Conservation (phyloP, 1,284 basidiomycete species). For the Boletus holoroseus region DNA sequence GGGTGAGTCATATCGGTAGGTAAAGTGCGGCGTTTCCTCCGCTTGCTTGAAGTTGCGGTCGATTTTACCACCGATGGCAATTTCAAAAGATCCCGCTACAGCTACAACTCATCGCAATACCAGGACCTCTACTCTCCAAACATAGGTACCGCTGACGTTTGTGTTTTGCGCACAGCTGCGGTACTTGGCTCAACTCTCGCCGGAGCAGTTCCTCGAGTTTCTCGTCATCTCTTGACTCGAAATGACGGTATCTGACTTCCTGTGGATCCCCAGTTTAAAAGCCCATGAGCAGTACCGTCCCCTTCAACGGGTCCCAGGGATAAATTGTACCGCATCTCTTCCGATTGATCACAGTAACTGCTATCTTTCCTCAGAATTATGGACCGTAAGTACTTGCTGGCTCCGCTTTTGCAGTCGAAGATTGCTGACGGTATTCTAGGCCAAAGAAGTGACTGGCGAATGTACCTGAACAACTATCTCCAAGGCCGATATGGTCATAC, state of each 20-base stretch:
- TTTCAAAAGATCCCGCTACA: slow-evolving; percentile 19
- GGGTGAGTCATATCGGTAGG: slow-evolving; percentile 29
- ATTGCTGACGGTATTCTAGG: slow-evolving; percentile 15
- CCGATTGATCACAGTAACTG: not conserved
- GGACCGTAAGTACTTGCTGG: slow-evolving; percentile 18
- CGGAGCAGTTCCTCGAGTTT: slow-evolving; percentile 9
- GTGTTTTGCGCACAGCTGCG: slow-evolving; percentile 21
- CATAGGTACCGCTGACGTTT: slow-evolving; percentile 12
- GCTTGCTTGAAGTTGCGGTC: slow-evolving; percentile 19
- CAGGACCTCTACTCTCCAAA: slow-evolving; percentile 16
- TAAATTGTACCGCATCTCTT: slow-evolving; percentile 2
- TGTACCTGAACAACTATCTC: slow-evolving; percentile 30
- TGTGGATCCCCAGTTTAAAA: slow-evolving; percentile 29
- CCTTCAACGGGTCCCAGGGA: slow-evolving; percentile 9
- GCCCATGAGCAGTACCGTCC: not conserved
- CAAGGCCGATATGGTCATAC: slow-evolving; percentile 32
- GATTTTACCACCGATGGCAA: slow-evolving; percentile 21
- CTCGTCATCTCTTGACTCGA: slow-evolving; percentile 28
- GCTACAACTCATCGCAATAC: slow-evolving; percentile 14
- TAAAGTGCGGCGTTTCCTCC: slow-evolving; percentile 27
- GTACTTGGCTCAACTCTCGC: slow-evolving; percentile 11
- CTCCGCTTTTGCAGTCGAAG: not conserved
- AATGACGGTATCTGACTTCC: slow-evolving; percentile 25
- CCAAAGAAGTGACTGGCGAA: slow-evolving; percentile 26
- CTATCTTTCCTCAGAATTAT: slow-evolving; percentile 12